These are phyloP conservation scores for Xylaria sp. DNA, from an alignment of 2,329 filamentous ascomycete genomes.

Conservation along the genomic window DNA sequence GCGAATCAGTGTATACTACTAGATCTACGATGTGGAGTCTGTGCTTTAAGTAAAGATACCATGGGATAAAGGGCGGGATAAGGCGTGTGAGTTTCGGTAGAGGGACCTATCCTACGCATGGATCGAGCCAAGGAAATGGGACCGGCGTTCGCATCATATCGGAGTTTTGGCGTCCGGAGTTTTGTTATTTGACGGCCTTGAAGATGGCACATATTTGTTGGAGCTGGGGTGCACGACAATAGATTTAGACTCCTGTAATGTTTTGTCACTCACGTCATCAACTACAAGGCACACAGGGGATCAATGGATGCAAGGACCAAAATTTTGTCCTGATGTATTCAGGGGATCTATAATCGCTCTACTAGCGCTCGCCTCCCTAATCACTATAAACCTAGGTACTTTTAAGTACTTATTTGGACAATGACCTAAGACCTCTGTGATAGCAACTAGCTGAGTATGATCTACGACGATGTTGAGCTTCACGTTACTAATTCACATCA, in stretches of 20 bases:
- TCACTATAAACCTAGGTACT: not conserved
- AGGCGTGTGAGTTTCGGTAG: constrained; percentile 22
- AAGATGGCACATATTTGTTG: constrained; percentile 10
- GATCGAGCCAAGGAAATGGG: constrained; percentile 19
- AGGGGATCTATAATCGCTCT: not conserved
- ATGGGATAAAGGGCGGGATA: constrained; percentile 30
- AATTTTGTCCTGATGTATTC: constrained; percentile 15
- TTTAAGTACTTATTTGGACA: not conserved
- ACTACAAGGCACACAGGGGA: not conserved
- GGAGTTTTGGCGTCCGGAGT: constrained; percentile 30
- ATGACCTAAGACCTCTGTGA: not conserved
- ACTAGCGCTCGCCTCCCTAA: constrained; percentile 7
- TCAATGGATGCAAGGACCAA: not conserved
- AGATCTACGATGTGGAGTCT: constrained; percentile 29
- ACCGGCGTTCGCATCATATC: constrained; percentile 19
- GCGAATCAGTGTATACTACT: constrained; percentile 34
- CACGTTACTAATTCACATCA: too few species aligned
- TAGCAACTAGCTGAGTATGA: too few species aligned
- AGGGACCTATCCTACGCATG: constrained; percentile 21
- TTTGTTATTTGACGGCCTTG: not conserved
- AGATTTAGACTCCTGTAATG: constrained; percentile 11
- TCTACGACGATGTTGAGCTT: too few species aligned
- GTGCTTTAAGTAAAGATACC: constrained; percentile 34
- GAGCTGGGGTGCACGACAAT: not conserved
- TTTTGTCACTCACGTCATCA: constrained; percentile 14